Percentiles rank a stretch among this genome's conserved stretches.
Evolutionary conservation across 2,329 filamentous ascomycete genomes (phyloP).

Genomic region (Delphinella strobiligena): DNA sequence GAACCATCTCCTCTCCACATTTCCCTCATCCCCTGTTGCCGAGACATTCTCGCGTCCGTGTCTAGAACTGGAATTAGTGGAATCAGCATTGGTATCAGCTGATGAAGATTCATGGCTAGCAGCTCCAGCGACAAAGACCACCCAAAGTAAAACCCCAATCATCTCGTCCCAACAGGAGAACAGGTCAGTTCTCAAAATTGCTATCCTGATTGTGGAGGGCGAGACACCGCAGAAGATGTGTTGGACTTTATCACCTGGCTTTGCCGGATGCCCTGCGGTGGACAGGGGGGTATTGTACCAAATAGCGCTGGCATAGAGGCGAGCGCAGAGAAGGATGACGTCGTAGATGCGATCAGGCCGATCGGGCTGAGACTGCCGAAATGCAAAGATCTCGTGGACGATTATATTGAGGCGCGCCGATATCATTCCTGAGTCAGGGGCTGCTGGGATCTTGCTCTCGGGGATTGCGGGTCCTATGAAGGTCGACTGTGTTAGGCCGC

Average conservation of each 20-base stretch:
- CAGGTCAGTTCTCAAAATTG: conserved; percentile 16
- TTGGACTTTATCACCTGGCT: background rate
- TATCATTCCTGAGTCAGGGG: no score
- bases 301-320: conserved; percentile 17
- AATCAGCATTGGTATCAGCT: background rate
- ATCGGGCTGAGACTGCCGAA: no score
- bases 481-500: background rate
- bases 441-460: no score
- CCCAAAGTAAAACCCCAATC: conserved; percentile 22
- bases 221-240: conserved; percentile 2
- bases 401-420: no score
- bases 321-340: conserved; percentile 16
- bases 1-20: conserved; percentile 15
- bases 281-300: conserved; percentile 14
- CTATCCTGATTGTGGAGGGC: conserved; percentile 13
- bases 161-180: conserved; percentile 21
- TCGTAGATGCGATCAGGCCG: conserved; percentile 14
- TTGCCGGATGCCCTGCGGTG: conserved; percentile 5
- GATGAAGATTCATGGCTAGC: conserved; percentile 14
- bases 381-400: no score
- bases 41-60: background rate
- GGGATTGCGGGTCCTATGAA: background rate
- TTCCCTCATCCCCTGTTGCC: background rate
- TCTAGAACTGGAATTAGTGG: background rate
- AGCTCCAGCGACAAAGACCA: conserved; percentile 18